Evolutionary conservation across 2,329 filamentous ascomycete species (phyloP).

Genomic region (Neurospora sp.): DNA sequence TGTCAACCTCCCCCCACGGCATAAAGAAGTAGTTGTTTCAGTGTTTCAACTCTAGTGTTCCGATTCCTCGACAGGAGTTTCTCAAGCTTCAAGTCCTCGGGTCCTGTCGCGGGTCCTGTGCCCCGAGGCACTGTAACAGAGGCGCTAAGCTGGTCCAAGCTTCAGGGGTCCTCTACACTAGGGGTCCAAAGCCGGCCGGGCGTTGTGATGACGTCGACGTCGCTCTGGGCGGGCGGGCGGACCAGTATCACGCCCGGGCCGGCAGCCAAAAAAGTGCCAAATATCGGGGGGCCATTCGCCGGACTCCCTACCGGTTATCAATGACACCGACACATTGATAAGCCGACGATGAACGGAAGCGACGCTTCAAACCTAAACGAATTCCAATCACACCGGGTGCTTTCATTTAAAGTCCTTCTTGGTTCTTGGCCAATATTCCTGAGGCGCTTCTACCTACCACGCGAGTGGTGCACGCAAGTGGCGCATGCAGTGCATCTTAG

Average conservation of each 20-base stretch:
- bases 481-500: neutral
- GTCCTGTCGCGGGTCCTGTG: neutral
- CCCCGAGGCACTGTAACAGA: neutral
- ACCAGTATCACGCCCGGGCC: neutral
- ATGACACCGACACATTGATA: too few species aligned
- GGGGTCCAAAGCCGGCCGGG: neutral
- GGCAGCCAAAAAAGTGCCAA: neutral
- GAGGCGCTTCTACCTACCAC: neutral
- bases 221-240: neutral
- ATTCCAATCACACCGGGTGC: too few species aligned
- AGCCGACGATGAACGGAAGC: too few species aligned
- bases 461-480: neutral
- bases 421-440: neutral
- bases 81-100: neutral
- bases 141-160: neutral
- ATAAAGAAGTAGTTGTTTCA: neutral
- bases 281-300: neutral
- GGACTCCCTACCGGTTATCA: too few species aligned
- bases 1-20: neutral
- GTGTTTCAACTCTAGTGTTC: neutral
- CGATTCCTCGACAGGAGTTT: neutral
- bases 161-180: neutral
- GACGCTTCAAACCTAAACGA: too few species aligned
- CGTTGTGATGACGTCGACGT: neutral
- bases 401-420: neutral